These are phyloP conservation scores for Wallemia mellicola DNA, from an alignment of 1,284 basidiomycete species.

Conservation along the genomic window DNA sequence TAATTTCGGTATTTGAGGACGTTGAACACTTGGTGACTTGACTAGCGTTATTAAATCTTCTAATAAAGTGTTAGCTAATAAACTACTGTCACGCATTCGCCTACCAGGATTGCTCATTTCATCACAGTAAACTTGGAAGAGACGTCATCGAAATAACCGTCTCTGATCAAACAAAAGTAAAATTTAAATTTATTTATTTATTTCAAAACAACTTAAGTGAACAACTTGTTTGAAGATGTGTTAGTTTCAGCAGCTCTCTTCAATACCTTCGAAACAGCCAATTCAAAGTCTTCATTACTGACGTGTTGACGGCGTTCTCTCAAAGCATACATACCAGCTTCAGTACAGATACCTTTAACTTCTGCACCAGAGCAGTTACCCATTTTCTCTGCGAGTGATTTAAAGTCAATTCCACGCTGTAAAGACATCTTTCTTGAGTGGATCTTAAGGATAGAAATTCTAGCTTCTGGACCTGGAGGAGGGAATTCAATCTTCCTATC, in stretches of 20 bases:
- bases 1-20: background rate
- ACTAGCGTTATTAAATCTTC: background rate
- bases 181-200: background rate
- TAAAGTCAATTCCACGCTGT: constrained; percentile 86
- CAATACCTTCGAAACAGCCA: constrained; percentile 81
- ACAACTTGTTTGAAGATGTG: constrained; percentile 66
- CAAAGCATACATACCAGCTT: constrained; percentile 96
- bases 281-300: constrained; percentile 94
- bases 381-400: constrained; percentile 91
- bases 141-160: background rate
- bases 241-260: constrained; percentile 81
- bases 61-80: background rate
- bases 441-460: constrained; percentile 83
- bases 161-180: background rate
- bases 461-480: constrained; percentile 86
- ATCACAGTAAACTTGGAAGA: too few relatives aligned
- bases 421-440: constrained; percentile 98
- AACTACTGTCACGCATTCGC: background rate
- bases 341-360: constrained; percentile 91
- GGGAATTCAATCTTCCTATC: constrained; percentile 97
- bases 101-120: background rate
- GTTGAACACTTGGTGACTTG: background rate
- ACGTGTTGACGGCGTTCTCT: constrained; percentile 86
- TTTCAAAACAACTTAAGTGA: constrained; percentile 17
- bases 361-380: constrained; percentile 83